Evolutionary conservation across 164 flowering plant species (phyloP).

Genomic region (Nymphaea colorata): DNA sequence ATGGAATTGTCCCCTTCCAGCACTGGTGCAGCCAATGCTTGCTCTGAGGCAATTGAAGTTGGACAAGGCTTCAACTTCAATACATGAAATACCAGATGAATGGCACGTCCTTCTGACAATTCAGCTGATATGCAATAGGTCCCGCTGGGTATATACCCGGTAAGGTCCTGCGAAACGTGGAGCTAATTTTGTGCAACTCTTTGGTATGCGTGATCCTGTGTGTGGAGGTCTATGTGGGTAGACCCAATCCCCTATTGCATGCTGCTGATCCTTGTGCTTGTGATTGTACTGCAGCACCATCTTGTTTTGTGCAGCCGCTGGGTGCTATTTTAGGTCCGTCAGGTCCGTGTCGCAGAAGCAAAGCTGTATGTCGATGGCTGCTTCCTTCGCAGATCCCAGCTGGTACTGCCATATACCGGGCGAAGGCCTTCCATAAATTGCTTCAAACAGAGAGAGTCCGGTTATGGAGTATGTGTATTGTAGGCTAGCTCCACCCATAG

Average conservation of each 20-base stretch:
- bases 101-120: not conserved
- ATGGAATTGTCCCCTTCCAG: too few relatives aligned
- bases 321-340: not conserved
- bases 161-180: not conserved
- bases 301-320: not conserved
- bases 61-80: not conserved
- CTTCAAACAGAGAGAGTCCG: not conserved
- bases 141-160: not conserved
- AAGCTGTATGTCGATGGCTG: not conserved
- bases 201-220: not conserved
- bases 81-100: slow-evolving; percentile 1
- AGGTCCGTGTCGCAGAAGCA: not conserved
- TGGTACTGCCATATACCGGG: not conserved
- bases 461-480: not conserved
- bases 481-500: not conserved
- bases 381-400: not conserved
- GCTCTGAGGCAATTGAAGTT: too few relatives aligned
- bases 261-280: not conserved
- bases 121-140: not conserved
- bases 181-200: not conserved
- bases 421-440: not conserved
- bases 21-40: too few relatives aligned
- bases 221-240: not conserved
- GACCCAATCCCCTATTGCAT: not conserved
- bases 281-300: not conserved